Base-by-base conservation (phyloP, 768 basidiomycete species). In the Tricholoma furcatifolium region DNA sequence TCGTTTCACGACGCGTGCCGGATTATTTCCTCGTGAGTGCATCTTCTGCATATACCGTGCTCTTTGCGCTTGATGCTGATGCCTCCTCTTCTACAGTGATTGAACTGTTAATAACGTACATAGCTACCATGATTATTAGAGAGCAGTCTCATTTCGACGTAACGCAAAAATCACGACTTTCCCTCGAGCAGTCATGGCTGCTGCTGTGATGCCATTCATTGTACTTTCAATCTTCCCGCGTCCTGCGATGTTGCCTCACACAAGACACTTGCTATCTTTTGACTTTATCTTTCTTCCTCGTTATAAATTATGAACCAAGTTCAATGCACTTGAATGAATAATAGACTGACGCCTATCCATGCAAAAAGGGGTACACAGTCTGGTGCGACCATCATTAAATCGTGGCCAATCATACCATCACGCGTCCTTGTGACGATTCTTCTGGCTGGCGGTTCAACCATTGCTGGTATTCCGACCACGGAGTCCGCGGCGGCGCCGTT, bases 1-100 rank as follows among this genome's bases (percentile, higher is more conserved):
- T 98, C 55, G 97, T 99, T 59, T 94, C 95, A 67, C 83, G 91
- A 73, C 88, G 91, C 70, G 91, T 93, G 72, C 91, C 91, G 66
- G 91, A 93, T 74, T 93, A 93, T 74, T 93, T 93, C 83, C 81
- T 93, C 67, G 91, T 93, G 65, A 65, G 85, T 76, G n/a, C 15
- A n/a, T 11, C 31, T 15, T 20, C 34, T 31, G 11, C 8, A n/a
- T 8, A 10, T 48, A 17, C 27, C 36, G 36, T 43, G 20, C n/a
- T 17, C 18, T 9, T 56, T 38, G 6, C 9, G 9, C 7, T 2
- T n/a, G n/a, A n/a, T n/a, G 5, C 21, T 15, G 11, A 42, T 14
- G 15, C 6, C 24, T n/a, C n/a, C 31, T 41, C 9, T 54, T 34
- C 30, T 9, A 47, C 43, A 66, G 65, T 66, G 61, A 66, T 55